Base-by-base conservation (phyloP, 768 basidiomycete species). In the Boletus vinaceobasis region DNA sequence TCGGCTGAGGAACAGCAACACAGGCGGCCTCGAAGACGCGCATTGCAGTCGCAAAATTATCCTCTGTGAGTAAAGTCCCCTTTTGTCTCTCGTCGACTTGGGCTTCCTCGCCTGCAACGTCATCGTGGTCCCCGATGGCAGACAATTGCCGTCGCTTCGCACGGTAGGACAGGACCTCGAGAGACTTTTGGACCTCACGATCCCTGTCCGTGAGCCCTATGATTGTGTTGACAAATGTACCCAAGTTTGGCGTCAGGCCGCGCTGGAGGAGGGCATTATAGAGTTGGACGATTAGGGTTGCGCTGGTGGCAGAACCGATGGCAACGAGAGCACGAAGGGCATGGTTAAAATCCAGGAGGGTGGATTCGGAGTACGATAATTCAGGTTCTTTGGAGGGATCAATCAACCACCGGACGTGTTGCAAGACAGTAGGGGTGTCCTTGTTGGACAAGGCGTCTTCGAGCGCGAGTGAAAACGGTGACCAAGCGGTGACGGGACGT, bases 201-300 rank as follows among this genome's bases (percentile, higher is more conserved):
- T 93, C 90, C 38, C 93, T 84, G 27, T 77, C 71, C 5, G 82
- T 80, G 52, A 94, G 78, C 0, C 82, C 82, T 0, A 68, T 58
- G 52, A 96, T 82, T 43, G 93, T 75, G 35, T 70, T 66, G 29
- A 75, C 64, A 67, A 90, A 93, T 0, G 90, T 92, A 42, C 67
- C 60, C 13, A 72, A 52, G 48, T 85, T 86, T 9, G 94, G 92
- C 0, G 79, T 63, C 5, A 93, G 66, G 17, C 81, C 79, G 31
- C 72, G 76, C 27, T 77, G 72, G 53, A 93, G 72, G 78, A 95
- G 83, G 45, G 82, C 75, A 58, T 90, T 81, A 73, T 94, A 95
- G 3, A 84, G 77, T 46, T 84, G 80, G 50, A 88, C 67, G 36
- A 92, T 71, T 39, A 78, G 65, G 0, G 76, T 69, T 31, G 90